A percentile compares a stretch with the other conserved stretches of the same genome.
Conservation (phyloP, 1,284 basidiomycete species). For the Cerioporus squamosus region DNA sequence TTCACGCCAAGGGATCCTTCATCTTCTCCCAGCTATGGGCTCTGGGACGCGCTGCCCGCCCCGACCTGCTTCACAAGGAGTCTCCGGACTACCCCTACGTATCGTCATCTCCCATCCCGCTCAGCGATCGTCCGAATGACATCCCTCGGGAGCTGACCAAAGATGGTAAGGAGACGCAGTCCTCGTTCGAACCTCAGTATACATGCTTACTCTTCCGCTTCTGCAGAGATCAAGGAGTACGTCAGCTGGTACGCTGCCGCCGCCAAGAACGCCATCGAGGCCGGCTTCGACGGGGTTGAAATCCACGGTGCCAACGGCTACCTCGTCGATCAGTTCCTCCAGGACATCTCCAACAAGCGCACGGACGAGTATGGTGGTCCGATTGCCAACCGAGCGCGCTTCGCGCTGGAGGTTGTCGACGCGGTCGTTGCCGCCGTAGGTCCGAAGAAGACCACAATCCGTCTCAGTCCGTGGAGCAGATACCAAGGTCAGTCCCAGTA, state of each 20-base stretch:
- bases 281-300: conserved; percentile 31
- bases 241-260: conserved; percentile 25
- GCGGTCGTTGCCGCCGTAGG: conserved; percentile 44
- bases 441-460: conserved; percentile 44
- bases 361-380: conserved; percentile 59
- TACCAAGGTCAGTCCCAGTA: too few species aligned
- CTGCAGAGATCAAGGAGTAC: conserved; percentile 32
- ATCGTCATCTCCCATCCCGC: neutral
- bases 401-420: conserved; percentile 49
- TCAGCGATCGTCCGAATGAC: neutral
- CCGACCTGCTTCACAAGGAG: neutral
- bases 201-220: neutral
- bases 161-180: too few species aligned
- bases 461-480: conserved; percentile 52
- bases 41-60: conserved; percentile 33
- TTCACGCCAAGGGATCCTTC: conserved; percentile 31
- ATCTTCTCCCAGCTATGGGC: conserved; percentile 51
- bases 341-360: conserved; percentile 47
- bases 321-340: conserved; percentile 42
- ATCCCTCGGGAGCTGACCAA: too few species aligned
- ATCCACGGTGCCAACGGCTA: conserved; percentile 40
- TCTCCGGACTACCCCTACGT: neutral
- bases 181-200: too few species aligned
- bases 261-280: conserved; percentile 26
- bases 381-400: conserved; percentile 52